Base-by-base conservation (phyloP, 2,329 filamentous ascomycete species). In the Monilinia fructigena region DNA sequence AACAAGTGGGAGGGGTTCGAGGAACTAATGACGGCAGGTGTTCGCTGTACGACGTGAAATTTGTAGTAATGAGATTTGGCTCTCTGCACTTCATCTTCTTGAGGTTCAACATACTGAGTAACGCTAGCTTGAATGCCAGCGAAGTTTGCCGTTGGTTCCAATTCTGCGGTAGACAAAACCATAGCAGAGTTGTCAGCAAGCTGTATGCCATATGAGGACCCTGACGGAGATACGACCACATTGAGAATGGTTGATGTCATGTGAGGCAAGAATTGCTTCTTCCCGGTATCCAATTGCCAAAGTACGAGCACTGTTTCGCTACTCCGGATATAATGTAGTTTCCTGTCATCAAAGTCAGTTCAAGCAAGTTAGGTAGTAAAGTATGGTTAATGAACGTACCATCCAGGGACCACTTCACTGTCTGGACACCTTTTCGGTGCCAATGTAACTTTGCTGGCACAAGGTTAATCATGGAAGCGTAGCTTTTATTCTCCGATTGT, bases 291-390 rank as follows among this genome's bases (percentile, higher is more conserved):
- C 66, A 97, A 82, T 78, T 99, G 95, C 93, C 93, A 98, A 42
- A 97, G 81, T 11, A 97, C 91, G 53, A 99, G 82, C 26, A 92
- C 90, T 10, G 92, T 93, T 78, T 99, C 95, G 28, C 88, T 87
- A 42, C 95, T 75, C 95, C 95, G 66, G 95, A 98, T 63, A 99
- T 89, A 67, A 99, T 80, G 77, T 99, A 99, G 75, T 97, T 93
- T 61, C 92, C 91, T 95, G 71, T 18, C 80, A 68, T 80, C 80
- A 70, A 70, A 70, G 68, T 35, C 35, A 16, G 12, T 11, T 18
- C 52, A 50, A 35, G 45, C 14, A 16, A 28, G 8, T 31, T 40
- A 50, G 11, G 18, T 40, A 48, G 54, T 28, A 31, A 59, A 26
- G 5, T 18, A 40, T 59, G 8, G 18, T 40, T 60, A 35, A 48